Evolutionary conservation across 768 basidiomycete genomes (phyloP), one percentile per base, ranked within the genome.

Genomic region (Dictyophora rubrovolvata): DNA sequence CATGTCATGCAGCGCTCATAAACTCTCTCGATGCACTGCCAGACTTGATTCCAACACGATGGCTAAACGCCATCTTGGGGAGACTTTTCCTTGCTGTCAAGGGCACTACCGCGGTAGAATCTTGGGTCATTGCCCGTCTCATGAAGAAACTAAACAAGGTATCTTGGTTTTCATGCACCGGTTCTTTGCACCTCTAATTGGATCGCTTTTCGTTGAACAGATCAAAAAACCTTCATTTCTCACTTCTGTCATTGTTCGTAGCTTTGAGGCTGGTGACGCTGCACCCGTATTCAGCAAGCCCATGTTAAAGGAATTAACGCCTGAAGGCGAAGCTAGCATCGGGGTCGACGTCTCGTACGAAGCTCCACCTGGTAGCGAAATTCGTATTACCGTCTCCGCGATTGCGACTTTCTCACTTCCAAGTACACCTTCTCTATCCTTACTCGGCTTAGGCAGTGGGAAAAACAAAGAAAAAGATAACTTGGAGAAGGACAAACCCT

Each of bases 251-350:
- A 78, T 84, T 37, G 89, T 98, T 48, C 86, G 86, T 36, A 89
- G 95, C 62, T 93, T 95, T 53, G 86, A 88, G 46, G 86, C 96
- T 53, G 95, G 95, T 10, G 82, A 83, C 65, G 84, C 76, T 55
- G 79, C 89, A 0, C 92, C 94, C 2, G 87, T 87, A 63, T 79
- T 98, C 62, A 91, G 87, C 77, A 95, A 94, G 63, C 96, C 96
- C 2, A 97, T 98, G 95, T 77, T 99, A 57, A 98, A 98, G 73
- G 93, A 97, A 66, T 83, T 97, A 56, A 95, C 93, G 1, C 85
- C 86, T 64, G 93, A 96, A 59, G 96, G 96, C 17, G 90, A 95
- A 63, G 92, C 93, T 0, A 79, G 90, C 5, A 75, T 98, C 67
- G 95, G 97, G 67, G 81, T 94, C 6, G 86, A 88, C 62, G 71